Conservation (phyloP, 495 filamentous ascomycete species). For the Neurospora tetrasperma region DNA sequence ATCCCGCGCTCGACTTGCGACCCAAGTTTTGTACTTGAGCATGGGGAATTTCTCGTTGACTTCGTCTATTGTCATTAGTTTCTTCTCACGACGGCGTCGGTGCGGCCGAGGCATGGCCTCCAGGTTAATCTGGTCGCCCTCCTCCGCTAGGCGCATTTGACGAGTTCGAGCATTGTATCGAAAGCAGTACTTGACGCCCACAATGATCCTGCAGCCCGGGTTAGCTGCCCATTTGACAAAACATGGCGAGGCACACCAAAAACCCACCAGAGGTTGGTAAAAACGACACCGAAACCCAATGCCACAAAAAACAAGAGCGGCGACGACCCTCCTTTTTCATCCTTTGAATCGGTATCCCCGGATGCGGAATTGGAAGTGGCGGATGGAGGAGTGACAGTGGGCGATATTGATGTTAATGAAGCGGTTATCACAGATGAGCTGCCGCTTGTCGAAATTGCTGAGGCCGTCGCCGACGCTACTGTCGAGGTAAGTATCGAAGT, state of each 20-base stretch:
- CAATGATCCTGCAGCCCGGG: constrained; percentile 73
- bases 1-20: constrained; percentile 67
- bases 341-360: constrained; percentile 7
- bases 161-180: constrained; percentile 94
- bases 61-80: constrained; percentile 97
- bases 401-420: not conserved
- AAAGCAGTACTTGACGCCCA: constrained; percentile 98
- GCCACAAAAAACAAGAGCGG: constrained; percentile 96
- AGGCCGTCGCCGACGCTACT: not conserved
- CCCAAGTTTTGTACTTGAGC: constrained; percentile 93
- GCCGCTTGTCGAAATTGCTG: not conserved
- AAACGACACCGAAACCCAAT: constrained; percentile 94
- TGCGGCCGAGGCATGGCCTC: constrained; percentile 69
- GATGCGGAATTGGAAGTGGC: not conserved
- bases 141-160: constrained; percentile 63
- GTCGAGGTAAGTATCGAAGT: not conserved
- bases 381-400: not conserved
- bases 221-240: constrained; percentile 17
- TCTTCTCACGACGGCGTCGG: constrained; percentile 84
- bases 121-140: constrained; percentile 80
- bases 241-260: not conserved
- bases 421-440: constrained; percentile 1
- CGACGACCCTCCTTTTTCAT: constrained; percentile 36
- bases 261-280: constrained; percentile 92
- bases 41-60: constrained; percentile 95